Evolutionary conservation across 2,329 filamentous ascomycete genomes (phyloP).

Genomic region (Fusarium hostae): DNA sequence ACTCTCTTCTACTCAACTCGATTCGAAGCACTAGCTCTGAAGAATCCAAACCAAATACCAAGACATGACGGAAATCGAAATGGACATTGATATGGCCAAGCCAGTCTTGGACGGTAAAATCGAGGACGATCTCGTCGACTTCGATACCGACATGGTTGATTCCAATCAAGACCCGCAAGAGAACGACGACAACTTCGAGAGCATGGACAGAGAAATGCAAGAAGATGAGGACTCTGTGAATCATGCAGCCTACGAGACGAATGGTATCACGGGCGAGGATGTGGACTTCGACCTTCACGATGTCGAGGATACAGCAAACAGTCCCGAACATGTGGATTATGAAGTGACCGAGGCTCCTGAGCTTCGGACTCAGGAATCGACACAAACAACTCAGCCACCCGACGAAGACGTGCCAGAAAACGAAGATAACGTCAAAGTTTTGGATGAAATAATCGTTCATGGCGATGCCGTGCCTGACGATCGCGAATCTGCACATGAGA

Average conservation of each 20-base stretch:
- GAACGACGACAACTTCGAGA: conserved; percentile 2
- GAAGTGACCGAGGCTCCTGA: conserved; percentile 15
- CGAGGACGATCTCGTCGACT: conserved; percentile 53
- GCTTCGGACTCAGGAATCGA: conserved; percentile 17
- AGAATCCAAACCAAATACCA: not conserved
- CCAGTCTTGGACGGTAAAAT: conserved; percentile 39
- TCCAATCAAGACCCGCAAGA: conserved; percentile 25
- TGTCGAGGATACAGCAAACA: conserved; percentile 16
- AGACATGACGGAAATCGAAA: conserved; percentile 47
- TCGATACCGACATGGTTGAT: conserved; percentile 50
- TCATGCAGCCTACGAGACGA: conserved; percentile 30
- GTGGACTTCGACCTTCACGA: conserved; percentile 33
- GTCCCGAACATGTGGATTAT: conserved; percentile 9
- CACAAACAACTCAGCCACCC: conserved; percentile 6
- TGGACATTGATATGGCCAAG: conserved; percentile 47
- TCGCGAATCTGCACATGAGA: conserved; percentile 41
- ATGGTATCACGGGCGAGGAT: conserved; percentile 37
- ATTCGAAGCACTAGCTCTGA: not conserved
- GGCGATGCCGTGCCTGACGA: conserved; percentile 17
- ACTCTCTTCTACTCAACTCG: not conserved
- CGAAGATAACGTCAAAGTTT: conserved; percentile 5
- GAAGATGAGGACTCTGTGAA: conserved; percentile 36
- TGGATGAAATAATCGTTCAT: conserved; percentile 9
- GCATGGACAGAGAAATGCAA: conserved; percentile 33
- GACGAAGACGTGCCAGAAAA: conserved; percentile 3